These are phyloP conservation scores for Vitis riparia DNA, from an alignment of 164 flowering plant species.

Conservation along the genomic window DNA sequence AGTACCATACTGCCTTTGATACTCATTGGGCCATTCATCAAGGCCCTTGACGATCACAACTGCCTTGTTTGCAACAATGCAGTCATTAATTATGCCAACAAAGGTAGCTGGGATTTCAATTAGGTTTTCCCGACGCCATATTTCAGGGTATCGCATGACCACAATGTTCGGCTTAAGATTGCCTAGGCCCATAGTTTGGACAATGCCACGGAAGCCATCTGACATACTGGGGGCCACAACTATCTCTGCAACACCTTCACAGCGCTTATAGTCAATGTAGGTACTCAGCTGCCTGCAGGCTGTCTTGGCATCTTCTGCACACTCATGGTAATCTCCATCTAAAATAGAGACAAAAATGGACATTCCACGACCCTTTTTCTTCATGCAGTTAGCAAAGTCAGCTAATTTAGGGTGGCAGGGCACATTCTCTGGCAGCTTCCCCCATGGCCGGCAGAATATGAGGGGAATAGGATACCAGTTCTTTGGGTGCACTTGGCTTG, in stretches of 20 bases:
- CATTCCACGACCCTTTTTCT: conserved; percentile 99
- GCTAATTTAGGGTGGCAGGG: conserved; percentile 99
- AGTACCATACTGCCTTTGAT: conserved; percentile 89
- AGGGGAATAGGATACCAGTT: conserved; percentile 99
- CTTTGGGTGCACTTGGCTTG: conserved; percentile 95
- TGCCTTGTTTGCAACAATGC: conserved; percentile 97
- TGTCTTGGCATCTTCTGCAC: conserved; percentile 90
- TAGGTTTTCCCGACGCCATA: conserved; percentile 96
- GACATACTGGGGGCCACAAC: conserved; percentile 97
- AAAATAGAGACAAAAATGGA: conserved; percentile 89
- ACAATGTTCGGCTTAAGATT: conserved; percentile 97
- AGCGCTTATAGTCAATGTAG: conserved; percentile 88
- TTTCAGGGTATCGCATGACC: conserved; percentile 98
- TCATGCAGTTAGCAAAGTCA: conserved; percentile 98
- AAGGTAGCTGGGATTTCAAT: conserved; percentile 87
- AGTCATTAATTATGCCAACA: conserved; percentile 93
- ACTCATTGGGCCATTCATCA: conserved; percentile 99
- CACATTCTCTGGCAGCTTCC: conserved; percentile 96
- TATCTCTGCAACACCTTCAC: conserved; percentile 99
- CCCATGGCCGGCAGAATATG: conserved; percentile 98
- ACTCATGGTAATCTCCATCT: conserved; percentile 93
- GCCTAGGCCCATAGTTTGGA: conserved; percentile 99
- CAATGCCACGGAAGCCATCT: conserved; percentile 92
- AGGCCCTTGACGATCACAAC: conserved; percentile 98
- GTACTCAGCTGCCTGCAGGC: conserved; percentile 79